Percentiles rank a stretch among this genome's conserved stretches.
Evolutionary conservation across 2,329 filamentous ascomycete species (phyloP).

Genomic region (Fusarium buxicola): DNA sequence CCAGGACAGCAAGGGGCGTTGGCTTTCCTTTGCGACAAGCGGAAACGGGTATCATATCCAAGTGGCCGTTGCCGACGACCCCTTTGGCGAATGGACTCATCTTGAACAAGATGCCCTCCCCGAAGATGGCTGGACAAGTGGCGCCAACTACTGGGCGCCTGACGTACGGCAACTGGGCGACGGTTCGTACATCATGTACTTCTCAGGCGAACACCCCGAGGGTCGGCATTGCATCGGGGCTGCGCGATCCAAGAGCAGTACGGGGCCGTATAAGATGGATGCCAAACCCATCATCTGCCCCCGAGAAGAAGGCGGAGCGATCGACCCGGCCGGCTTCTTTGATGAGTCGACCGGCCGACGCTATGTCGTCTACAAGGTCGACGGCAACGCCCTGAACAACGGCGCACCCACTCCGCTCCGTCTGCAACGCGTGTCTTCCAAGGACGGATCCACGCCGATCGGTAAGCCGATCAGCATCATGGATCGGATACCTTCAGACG

Average conservation of each 20-base stretch:
- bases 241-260: slow-evolving; percentile 59
- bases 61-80: slow-evolving; percentile 62
- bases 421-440: slow-evolving; percentile 62
- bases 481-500: slow-evolving; percentile 53
- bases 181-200: slow-evolving; percentile 71
- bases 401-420: slow-evolving; percentile 66
- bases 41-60: slow-evolving; percentile 64
- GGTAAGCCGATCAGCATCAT: slow-evolving; percentile 63
- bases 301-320: slow-evolving; percentile 66
- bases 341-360: slow-evolving; percentile 63
- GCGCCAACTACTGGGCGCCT: slow-evolving; percentile 69
- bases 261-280: slow-evolving; percentile 65
- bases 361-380: slow-evolving; percentile 74
- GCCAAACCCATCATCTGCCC: slow-evolving; percentile 64
- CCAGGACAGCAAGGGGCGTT: slow-evolving; percentile 58
- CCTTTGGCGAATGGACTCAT: slow-evolving; percentile 60
- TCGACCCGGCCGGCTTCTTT: slow-evolving; percentile 70
- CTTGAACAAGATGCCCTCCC: slow-evolving; percentile 67
- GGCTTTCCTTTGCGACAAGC: slow-evolving; percentile 70
- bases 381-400: slow-evolving; percentile 67
- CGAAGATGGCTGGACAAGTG: slow-evolving; percentile 64
- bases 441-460: slow-evolving; percentile 63
- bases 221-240: slow-evolving; percentile 69
- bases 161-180: slow-evolving; percentile 64
- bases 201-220: slow-evolving; percentile 60